A percentile compares a stretch with the other conserved stretches of the same genome.
These are phyloP conservation scores for Pascua sp. DNA, from an alignment of 1,284 basidiomycete species.

Conservation along the genomic window DNA sequence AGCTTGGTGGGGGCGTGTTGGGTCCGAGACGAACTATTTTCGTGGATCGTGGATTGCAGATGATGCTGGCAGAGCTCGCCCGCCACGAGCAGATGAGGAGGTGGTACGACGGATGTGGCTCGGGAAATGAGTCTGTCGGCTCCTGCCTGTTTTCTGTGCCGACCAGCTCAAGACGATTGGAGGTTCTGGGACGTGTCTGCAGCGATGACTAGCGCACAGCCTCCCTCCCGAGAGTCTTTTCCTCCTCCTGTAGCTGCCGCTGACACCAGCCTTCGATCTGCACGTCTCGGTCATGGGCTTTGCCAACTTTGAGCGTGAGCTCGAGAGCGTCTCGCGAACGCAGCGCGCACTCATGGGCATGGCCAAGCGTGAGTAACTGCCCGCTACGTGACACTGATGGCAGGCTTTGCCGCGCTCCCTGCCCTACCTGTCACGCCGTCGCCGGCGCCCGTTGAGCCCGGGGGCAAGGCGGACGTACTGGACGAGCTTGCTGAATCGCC, in stretches of 20 bases:
- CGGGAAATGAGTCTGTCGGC: too few species aligned
- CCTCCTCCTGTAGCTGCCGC: background rate
- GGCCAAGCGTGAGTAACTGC: slow-evolving; percentile 57
- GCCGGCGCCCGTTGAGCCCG: background rate
- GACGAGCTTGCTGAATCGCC: too few species aligned
- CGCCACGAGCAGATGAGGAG: too few species aligned
- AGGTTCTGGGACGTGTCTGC: background rate
- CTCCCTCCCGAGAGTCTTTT: background rate
- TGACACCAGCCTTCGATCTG: slow-evolving; percentile 15
- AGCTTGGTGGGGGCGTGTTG: too few species aligned
- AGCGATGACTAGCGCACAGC: background rate
- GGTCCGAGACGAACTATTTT: too few species aligned
- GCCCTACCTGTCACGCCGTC: slow-evolving; percentile 3
- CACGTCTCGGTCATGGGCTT: slow-evolving; percentile 10
- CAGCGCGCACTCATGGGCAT: slow-evolving; percentile 71
- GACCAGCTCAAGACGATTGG: too few species aligned
- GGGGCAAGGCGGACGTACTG: too few species aligned
- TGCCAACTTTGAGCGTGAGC: slow-evolving; percentile 61
- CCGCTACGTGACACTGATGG: too few species aligned
- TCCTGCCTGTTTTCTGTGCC: too few species aligned
- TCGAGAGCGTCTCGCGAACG: slow-evolving; percentile 64
- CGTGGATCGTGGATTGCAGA: too few species aligned
- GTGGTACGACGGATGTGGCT: too few species aligned
- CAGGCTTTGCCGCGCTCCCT: slow-evolving; percentile 16
- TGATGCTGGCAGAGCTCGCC: too few species aligned